A percentile compares a stretch with the other conserved stretches of the same genome.
Evolutionary conservation across 2,329 filamentous ascomycete species (phyloP).

Genomic region (Beauveria pseudobassiana): DNA sequence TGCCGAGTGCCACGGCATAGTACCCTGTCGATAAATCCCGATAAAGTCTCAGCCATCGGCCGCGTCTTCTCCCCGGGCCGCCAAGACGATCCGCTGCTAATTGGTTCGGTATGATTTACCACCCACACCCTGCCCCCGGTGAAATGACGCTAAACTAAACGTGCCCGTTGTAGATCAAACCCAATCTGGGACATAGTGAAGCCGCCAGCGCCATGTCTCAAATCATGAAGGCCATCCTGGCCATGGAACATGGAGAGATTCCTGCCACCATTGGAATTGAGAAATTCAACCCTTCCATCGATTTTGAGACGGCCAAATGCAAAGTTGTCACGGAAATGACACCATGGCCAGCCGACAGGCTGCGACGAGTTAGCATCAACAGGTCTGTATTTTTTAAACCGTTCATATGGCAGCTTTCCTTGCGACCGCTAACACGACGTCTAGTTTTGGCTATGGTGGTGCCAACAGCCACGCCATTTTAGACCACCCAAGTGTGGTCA

Average conservation of each 20-base stretch:
- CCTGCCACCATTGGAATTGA: neutral
- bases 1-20: slow-evolving; percentile 35
- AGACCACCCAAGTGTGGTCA: neutral
- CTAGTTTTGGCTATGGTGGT: slow-evolving; percentile 1
- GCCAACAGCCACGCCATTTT: neutral
- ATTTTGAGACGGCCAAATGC: slow-evolving; percentile 17
- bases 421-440: neutral
- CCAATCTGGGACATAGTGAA: slow-evolving; percentile 24
- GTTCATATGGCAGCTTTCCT: neutral
- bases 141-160: slow-evolving; percentile 14
- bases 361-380: slow-evolving; percentile 7
- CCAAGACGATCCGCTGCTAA: neutral
- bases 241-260: slow-evolving; percentile 13
- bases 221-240: slow-evolving; percentile 19
- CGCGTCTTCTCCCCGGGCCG: slow-evolving; percentile 12
- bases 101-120: neutral
- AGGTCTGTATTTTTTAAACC: neutral
- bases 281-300: slow-evolving; percentile 12
- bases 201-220: slow-evolving; percentile 18
- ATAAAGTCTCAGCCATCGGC: slow-evolving; percentile 19
- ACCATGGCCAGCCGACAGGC: slow-evolving; percentile 8
- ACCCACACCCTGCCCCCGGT: neutral
- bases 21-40: slow-evolving; percentile 21
- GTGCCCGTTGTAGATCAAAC: slow-evolving; percentile 17
- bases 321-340: slow-evolving; percentile 17